Conservation (phyloP, 2,329 filamentous ascomycete genomes). For the Diplodia seriata region DNA sequence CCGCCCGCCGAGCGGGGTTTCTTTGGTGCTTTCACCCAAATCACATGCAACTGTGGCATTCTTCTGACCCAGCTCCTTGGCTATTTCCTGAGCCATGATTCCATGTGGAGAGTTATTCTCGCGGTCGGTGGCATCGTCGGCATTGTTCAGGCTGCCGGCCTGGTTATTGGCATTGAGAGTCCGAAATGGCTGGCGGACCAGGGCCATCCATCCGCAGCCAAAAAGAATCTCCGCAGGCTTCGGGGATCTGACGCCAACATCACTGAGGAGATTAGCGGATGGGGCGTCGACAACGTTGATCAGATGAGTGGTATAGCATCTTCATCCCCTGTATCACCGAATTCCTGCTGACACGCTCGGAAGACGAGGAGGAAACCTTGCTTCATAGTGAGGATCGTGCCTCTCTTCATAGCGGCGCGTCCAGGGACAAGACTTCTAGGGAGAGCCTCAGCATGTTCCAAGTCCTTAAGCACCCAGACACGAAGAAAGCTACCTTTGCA, state of each 20-base stretch:
- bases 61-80: constrained; percentile 82
- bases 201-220: constrained; percentile 67
- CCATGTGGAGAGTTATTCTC: constrained; percentile 84
- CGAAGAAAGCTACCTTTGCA: constrained; percentile 82
- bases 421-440: constrained; percentile 43
- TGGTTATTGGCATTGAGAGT: constrained; percentile 80
- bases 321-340: neutral
- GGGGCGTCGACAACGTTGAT: constrained; percentile 46
- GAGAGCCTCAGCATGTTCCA: constrained; percentile 53
- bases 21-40: constrained; percentile 84
- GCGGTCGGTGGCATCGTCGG: constrained; percentile 74
- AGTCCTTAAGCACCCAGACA: constrained; percentile 71
- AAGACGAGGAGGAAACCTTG: constrained; percentile 74
- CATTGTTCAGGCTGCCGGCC: constrained; percentile 68
- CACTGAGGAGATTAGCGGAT: constrained; percentile 70
- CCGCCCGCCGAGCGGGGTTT: constrained; percentile 74
- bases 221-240: constrained; percentile 74
- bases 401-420: constrained; percentile 32
- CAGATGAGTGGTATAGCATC: constrained; percentile 41
- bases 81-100: constrained; percentile 82
- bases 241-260: constrained; percentile 74
- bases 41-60: constrained; percentile 93
- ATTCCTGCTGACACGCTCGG: constrained; percentile 32
- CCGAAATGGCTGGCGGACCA: constrained; percentile 82
- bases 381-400: constrained; percentile 54